phyloP scores from a whole-genome alignment of 2,329 filamentous ascomycete species.

The Cordyceps farinosa region DNA sequence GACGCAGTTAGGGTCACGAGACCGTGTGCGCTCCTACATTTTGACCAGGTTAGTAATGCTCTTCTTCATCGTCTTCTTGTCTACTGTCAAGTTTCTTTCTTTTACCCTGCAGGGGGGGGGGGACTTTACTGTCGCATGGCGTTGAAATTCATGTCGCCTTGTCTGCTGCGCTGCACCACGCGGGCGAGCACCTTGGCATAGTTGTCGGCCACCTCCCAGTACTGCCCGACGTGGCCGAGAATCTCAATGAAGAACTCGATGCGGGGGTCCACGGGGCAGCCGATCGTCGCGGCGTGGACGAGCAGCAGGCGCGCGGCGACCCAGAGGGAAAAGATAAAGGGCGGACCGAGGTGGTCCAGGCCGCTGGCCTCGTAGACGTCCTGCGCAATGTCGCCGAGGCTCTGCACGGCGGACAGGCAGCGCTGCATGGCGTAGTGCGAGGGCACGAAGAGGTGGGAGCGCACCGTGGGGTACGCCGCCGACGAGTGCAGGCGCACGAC shows the following conservation, averaged over 20 bases:
- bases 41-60: not conserved
- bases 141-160: constrained; percentile 35
- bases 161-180: constrained; percentile 35
- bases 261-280: constrained; percentile 35
- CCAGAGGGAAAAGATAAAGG: constrained; percentile 44
- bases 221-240: constrained; percentile 38
- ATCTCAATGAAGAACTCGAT: constrained; percentile 44
- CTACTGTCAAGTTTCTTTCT: too few species aligned
- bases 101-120: too few species aligned
- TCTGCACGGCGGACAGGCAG: constrained; percentile 42
- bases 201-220: constrained; percentile 42
- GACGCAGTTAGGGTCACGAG: constrained; percentile 36
- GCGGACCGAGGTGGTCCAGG: constrained; percentile 40
- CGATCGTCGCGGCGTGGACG: constrained; percentile 39
- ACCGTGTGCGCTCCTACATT: constrained; percentile 36
- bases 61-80: too few species aligned
- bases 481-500: constrained; percentile 43
- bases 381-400: constrained; percentile 40
- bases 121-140: constrained; percentile 37
- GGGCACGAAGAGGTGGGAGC: constrained; percentile 40
- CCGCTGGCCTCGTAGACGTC: constrained; percentile 43
- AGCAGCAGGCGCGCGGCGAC: constrained; percentile 39
- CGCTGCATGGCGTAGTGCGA: constrained; percentile 44
- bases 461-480: constrained; percentile 39
- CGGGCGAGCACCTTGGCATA: constrained; percentile 40